These are phyloP conservation scores for Dovyalis caffra DNA, from an alignment of 345 rosid species.

Conservation along the genomic window DNA sequence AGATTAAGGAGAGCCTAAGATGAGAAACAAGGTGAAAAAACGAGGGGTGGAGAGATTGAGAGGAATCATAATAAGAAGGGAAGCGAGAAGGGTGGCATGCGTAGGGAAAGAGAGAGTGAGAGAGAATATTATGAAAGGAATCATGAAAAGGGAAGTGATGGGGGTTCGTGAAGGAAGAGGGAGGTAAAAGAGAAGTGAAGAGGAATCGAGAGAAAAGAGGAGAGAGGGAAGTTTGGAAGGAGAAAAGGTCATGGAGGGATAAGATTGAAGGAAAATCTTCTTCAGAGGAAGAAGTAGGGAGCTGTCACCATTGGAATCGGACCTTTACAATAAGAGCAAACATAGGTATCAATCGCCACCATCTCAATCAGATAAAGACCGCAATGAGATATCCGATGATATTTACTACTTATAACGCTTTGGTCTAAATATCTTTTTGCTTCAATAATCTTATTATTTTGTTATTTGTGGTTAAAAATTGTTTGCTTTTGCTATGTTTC, in stretches of 20 bases:
- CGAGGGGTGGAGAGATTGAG: conserved; percentile 47
- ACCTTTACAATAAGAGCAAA: conserved; percentile 47
- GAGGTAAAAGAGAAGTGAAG: neutral
- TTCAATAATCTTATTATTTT: neutral
- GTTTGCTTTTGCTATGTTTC: neutral
- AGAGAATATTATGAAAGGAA: conserved; percentile 9
- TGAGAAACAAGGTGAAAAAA: conserved; percentile 50
- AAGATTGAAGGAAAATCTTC: conserved; percentile 48
- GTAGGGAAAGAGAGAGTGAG: conserved; percentile 21
- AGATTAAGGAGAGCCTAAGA: conserved; percentile 53
- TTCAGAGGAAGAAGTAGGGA: conserved; percentile 47
- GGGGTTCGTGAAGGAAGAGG: conserved; percentile 14
- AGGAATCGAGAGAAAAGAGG: conserved; percentile 33
- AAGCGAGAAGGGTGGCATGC: conserved; percentile 23
- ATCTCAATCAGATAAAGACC: conserved; percentile 39
- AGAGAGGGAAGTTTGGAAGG: conserved; percentile 47
- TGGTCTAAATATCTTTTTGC: conserved; percentile 1
- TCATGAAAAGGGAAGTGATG: conserved; percentile 23
- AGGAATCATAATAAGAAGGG: conserved; percentile 37
- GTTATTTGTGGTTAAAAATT: neutral
- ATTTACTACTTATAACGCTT: conserved; percentile 18
- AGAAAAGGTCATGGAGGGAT: conserved; percentile 53
- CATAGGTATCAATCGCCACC: conserved; percentile 59
- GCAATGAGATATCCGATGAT: conserved; percentile 65
- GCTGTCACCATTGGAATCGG: conserved; percentile 40